Conservation (phyloP, 306 rosid species). For the Quercus berberidifolia region DNA sequence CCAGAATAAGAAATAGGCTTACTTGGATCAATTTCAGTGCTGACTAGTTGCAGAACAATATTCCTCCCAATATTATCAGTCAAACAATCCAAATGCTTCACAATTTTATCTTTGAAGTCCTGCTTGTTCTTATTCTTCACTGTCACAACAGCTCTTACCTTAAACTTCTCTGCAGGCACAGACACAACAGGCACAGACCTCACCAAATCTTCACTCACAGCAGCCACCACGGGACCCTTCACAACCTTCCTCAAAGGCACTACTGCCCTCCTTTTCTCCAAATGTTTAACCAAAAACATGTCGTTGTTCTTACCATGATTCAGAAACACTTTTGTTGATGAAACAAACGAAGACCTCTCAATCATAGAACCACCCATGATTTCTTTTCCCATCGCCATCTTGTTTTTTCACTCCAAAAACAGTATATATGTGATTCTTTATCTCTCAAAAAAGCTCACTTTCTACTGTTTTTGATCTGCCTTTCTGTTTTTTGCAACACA, state of each 20-base stretch:
- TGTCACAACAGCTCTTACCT: constrained; percentile 81
- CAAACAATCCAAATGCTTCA: constrained; percentile 69
- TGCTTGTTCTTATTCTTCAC: constrained; percentile 87
- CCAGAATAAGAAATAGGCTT: constrained; percentile 30
- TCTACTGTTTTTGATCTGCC: neutral
- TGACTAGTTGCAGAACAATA: constrained; percentile 72
- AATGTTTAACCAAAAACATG: constrained; percentile 24
- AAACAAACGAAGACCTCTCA: constrained; percentile 39
- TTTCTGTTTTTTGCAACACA: neutral
- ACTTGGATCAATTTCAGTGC: constrained; percentile 84
- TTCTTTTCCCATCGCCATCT: constrained; percentile 64
- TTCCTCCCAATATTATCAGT: constrained; percentile 72
- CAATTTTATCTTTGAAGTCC: constrained; percentile 58
- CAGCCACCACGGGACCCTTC: constrained; percentile 67
- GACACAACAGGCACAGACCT: constrained; percentile 17
- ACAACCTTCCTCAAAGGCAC: constrained; percentile 36
- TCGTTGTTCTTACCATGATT: constrained; percentile 11
- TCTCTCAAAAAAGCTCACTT: neutral
- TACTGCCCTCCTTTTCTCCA: constrained; percentile 20
- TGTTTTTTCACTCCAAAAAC: neutral
- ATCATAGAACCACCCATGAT: constrained; percentile 41
- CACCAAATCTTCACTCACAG: constrained; percentile 75
- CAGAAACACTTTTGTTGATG: constrained; percentile 28
- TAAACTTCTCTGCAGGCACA: constrained; percentile 42
- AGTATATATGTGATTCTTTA: neutral